Evolutionary conservation across 352 stramenopile genomes (phyloP), one percentile per base, ranked within the genome.

Genomic region (Plasmopara halstedii): DNA sequence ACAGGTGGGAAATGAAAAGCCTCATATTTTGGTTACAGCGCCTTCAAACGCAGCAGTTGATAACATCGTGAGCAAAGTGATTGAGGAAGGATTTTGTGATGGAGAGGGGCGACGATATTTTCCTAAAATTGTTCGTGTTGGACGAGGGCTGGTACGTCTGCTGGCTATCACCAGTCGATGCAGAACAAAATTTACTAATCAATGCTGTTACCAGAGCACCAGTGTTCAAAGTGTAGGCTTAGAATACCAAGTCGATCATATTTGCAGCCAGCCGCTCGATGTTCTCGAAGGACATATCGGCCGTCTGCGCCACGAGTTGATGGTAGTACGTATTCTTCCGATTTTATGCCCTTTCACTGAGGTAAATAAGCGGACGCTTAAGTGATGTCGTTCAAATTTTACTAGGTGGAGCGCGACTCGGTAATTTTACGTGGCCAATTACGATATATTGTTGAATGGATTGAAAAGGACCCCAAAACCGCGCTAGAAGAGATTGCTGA

Each of bases 41-140:
- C 94, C 93, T 9, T 97, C 88, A 19, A 98, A 98, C 70, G 90
- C 88, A 48, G 94, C 93, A 15, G 88, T 98, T 1, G 94, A 98
- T 52, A 98, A 98, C 54, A 92, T 98, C 25, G 91, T 98, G 31
- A 68, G 83, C n/a, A 97, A 97, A 58, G 94, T 98, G 26, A 97
- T 98, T 49, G 77, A 94, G 54, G 84, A 96, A 62, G 91, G 92
- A 27, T 98, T 98, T 42, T 88, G 94, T 29, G 94, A 98, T 56
- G 94, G 94, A 26, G 85, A 94, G 70, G 91, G 90, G 0, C 65
- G 83, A 39, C 70, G 85, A 35, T 98, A 98, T 48, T 97, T 97
- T 45, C 94, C 94, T 11, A 90, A 93, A 44, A 97, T 98, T 31
- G 86, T 97, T 53, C 79, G 94, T 20, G 87, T 98, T 18, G 94